Base-by-base conservation (phyloP, 208 protist genomes). In the Strigomonas galati region DNA sequence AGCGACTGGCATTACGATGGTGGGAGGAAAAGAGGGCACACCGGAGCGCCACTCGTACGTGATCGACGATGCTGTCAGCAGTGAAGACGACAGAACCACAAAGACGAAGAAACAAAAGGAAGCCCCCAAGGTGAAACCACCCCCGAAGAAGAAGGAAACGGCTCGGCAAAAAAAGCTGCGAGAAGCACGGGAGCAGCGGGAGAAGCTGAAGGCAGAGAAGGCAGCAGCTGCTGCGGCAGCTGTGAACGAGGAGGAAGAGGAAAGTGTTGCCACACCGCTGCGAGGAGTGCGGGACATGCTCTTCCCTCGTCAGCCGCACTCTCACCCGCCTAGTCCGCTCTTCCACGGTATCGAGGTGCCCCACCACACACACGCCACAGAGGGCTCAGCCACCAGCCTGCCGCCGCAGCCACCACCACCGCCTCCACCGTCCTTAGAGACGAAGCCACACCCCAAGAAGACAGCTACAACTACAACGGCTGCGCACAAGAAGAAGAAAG, bases 271-370 rank as follows among this genome's bases (percentile, higher is more conserved):
- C 1, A 70, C 40, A 2, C 55, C 65, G 10, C 10, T 54, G 67
- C 69, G 69, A 14, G 26, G 31, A 63, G 55, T 44, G 44, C 65
- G 32, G 56, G 57, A 27, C 48, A 67, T 73, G 4, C 31, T 73
- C 26, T 73, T 73, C 32, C 68, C 68, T 3, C 54, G 30, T 17
- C 23, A 7, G 30, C 23, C 21, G 24, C 24, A 7, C 54, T 7
- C 5, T 4, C 54, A 26, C 7, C 14, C 54, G 17, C 54, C 54
- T 5, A 59, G 5, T 31, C 54, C 54, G 30, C 54, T 59, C 15
- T 59, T 21, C 10, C 9, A 21, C 15, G 10, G n/a, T 17, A 14
- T 51, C 17, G 17, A 51, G 9, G 44, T 21, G 44, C 17, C 44
- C 10, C 44, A 51, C 17, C 44, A 14, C 37, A 14, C 9, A 17